Evolutionary conservation across 768 basidiomycete species (phyloP), one percentile per base, ranked within the genome.

Genomic region (Punctularia strigosozonata): DNA sequence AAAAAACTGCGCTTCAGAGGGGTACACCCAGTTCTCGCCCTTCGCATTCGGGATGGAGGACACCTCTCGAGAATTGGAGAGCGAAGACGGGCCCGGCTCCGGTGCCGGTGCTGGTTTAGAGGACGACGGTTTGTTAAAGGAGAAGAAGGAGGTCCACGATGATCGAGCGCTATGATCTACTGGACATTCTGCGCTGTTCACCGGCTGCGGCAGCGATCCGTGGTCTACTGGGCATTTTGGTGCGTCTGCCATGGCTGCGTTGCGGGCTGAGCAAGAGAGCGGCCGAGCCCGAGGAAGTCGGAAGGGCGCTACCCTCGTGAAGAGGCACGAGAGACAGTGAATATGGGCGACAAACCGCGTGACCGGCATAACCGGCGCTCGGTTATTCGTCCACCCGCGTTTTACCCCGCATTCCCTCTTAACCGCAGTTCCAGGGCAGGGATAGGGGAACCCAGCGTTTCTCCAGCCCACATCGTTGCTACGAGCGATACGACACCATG

Each of bases 1-100:
- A 59, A 85, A 98, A 69, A 99, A 99, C 61, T 97, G 94, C n/a
- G 84, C 77, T 56, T 97, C 89, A 15, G 94, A 97, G 18, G 95
- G 95, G 60, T 99, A 99, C 35, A 95, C 85, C 95, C 95, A 99
- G 41, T 89, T 81, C 31, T 68, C 70, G 36, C 76, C 75, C 30
- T 66, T 59, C 15, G 63, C 55, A 50, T 79, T 76, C 14, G 94
- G 94, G 54, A 98, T 98, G 20, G 87, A 85, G 5, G 91, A 95
- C 21, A 72, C 67, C 56, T 88, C 81, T 46, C 94, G 78, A 5
- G 86, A 73, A 12, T 61, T 67, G 2, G 87, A 82, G 36, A 92
- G 67, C 15, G 63, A 40, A 3, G 59, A 41, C 6, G 36, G 18
- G 18, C 32, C 24, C 24, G 33, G 32, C 12, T 39, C 31, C 5